Evolutionary conservation across 257 asterid species (phyloP).

Genomic region (Ocimum tenuiflorum): DNA sequence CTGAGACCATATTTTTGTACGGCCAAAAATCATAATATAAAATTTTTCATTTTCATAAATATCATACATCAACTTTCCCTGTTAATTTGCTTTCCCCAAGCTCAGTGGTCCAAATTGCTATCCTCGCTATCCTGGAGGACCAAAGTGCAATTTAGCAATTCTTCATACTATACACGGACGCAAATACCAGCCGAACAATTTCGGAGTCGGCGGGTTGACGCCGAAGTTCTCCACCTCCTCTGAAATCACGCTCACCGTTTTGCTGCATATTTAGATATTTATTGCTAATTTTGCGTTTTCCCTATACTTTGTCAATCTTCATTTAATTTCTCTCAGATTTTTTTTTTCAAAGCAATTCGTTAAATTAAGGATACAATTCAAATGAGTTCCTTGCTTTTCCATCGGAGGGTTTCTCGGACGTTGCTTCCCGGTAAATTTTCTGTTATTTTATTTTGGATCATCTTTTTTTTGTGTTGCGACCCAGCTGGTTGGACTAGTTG

Average conservation of each 20-base stretch:
- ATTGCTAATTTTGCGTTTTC: neutral
- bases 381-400: constrained; percentile 45
- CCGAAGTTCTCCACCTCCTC: constrained; percentile 33
- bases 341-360: neutral
- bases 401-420: constrained; percentile 34
- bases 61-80: too few relatives aligned
- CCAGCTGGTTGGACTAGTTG: constrained; percentile 8
- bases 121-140: neutral
- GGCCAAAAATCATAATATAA: too few relatives aligned
- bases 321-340: constrained; percentile 6
- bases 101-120: neutral
- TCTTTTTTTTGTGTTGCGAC: neutral
- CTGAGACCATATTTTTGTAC: too few relatives aligned
- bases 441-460: neutral
- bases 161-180: neutral
- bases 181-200: constrained; percentile 20
- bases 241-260: constrained; percentile 15
- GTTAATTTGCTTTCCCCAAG: neutral
- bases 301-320: constrained; percentile 12
- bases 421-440: constrained; percentile 30
- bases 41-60: too few relatives aligned
- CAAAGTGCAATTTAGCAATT: constrained; percentile 8
- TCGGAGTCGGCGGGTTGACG: constrained; percentile 36
- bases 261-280: neutral
- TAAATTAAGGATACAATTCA: neutral